Evolutionary conservation across 129 eudicot species (phyloP).

Genomic region (Flaveria bidentis): DNA sequence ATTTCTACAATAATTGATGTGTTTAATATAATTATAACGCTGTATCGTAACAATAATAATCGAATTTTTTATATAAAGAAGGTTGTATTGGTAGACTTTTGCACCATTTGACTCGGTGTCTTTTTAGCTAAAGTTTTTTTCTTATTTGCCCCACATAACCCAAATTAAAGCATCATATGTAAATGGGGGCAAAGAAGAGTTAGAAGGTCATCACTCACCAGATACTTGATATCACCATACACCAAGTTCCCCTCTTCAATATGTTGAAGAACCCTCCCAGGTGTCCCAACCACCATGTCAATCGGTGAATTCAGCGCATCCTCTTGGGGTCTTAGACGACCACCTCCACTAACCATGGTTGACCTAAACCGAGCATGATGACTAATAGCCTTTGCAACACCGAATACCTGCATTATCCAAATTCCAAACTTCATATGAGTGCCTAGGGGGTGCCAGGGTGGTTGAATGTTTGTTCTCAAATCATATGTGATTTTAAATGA

Average conservation of each 20-base stretch:
- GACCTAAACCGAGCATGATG: constrained; percentile 95
- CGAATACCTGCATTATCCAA: constrained; percentile 63
- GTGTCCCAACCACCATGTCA: constrained; percentile 96
- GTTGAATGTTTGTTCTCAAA: no score
- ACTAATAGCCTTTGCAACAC: constrained; percentile 86
- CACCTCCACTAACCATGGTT: constrained; percentile 97
- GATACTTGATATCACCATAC: constrained; percentile 89
- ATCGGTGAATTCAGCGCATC: constrained; percentile 80
- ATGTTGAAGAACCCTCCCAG: constrained; percentile 95
- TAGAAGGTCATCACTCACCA: constrained; percentile 44
- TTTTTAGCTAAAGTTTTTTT: neutral
- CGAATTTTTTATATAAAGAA: neutral
- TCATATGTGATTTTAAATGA: no score
- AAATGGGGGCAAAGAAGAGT: neutral
- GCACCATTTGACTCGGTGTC: neutral
- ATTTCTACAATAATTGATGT: neutral
- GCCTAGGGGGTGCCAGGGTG: neutral
- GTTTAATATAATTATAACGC: neutral
- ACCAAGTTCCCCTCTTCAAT: constrained; percentile 91
- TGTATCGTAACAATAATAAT: neutral
- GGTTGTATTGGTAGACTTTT: neutral
- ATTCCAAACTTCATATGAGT: constrained; percentile 21
- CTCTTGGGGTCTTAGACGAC: constrained; percentile 89
- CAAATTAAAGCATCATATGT: neutral
- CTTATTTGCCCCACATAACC: neutral